Conservation (phyloP, 2,329 filamentous ascomycete species). For the Samsoniella hepiali region DNA sequence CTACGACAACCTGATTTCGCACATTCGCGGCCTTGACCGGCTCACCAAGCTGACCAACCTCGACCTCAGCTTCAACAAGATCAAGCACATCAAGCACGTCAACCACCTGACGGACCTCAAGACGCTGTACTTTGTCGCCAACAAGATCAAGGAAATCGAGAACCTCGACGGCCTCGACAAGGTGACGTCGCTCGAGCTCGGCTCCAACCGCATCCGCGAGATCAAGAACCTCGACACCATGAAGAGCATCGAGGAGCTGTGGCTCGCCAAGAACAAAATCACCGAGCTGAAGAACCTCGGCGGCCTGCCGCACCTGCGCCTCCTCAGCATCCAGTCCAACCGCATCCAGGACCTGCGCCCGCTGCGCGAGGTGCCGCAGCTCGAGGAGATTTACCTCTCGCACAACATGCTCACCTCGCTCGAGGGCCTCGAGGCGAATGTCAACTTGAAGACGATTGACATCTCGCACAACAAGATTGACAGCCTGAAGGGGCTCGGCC, state of each 20-base stretch:
- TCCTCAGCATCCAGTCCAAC: constrained; percentile 94
- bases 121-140: constrained; percentile 90
- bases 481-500: constrained; percentile 68
- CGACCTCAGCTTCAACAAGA: constrained; percentile 97
- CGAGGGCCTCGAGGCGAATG: constrained; percentile 65
- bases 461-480: constrained; percentile 83
- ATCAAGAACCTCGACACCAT: constrained; percentile 81
- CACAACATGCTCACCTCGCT: constrained; percentile 86
- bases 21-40: constrained; percentile 78
- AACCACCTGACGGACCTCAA: constrained; percentile 71
- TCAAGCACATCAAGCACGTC: constrained; percentile 94
- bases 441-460: constrained; percentile 73
- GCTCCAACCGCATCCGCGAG: constrained; percentile 85
- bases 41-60: constrained; percentile 73
- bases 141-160: constrained; percentile 88
- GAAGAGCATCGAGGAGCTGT: constrained; percentile 77
- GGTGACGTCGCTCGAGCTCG: constrained; percentile 82
- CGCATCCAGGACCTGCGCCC: constrained; percentile 77
- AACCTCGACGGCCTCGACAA: constrained; percentile 71
- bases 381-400: constrained; percentile 93
- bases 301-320: constrained; percentile 73
- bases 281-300: constrained; percentile 73
- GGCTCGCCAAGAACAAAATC: constrained; percentile 97
- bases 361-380: constrained; percentile 66
- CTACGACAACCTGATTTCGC: constrained; percentile 92